These are phyloP conservation scores for Neonectria neomacrospora DNA, from an alignment of 2,329 filamentous ascomycete species.

Conservation along the genomic window DNA sequence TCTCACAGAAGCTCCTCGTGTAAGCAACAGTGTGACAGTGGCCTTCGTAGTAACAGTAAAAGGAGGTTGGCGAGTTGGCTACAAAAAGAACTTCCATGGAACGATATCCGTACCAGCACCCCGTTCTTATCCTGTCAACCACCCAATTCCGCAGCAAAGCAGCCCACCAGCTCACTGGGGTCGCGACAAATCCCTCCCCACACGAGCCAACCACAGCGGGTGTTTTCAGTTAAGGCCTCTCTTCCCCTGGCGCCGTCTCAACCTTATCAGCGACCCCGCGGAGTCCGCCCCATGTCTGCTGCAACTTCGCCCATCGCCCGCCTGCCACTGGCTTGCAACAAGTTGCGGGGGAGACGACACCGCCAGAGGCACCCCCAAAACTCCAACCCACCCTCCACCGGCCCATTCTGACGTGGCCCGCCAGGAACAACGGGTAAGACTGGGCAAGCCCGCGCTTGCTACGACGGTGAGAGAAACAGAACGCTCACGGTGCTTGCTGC, in stretches of 20 bases:
- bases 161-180: conserved; percentile 5
- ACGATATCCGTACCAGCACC: not conserved
- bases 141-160: conserved; percentile 3
- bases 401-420: conserved; percentile 27
- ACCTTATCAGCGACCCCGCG: conserved; percentile 43
- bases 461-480: not conserved
- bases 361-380: not conserved
- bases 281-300: conserved; percentile 18
- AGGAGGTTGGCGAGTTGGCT: no score
- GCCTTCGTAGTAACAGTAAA: no score
- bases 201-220: conserved; percentile 7
- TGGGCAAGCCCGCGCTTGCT: not conserved
- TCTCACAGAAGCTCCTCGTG: not conserved
- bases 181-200: not conserved
- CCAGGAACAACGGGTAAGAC: not conserved
- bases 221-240: conserved; percentile 12
- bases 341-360: conserved; percentile 12
- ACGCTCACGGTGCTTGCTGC: not conserved
- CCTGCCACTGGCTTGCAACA: conserved; percentile 9
- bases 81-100: not conserved
- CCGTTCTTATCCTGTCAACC: not conserved
- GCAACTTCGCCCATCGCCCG: not conserved
- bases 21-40: no score
- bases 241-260: conserved; percentile 30
- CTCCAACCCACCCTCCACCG: conserved; percentile 21